Evolutionary conservation across 2,329 filamentous ascomycete species (phyloP).

Genomic region (Penicillium hesseltinei): DNA sequence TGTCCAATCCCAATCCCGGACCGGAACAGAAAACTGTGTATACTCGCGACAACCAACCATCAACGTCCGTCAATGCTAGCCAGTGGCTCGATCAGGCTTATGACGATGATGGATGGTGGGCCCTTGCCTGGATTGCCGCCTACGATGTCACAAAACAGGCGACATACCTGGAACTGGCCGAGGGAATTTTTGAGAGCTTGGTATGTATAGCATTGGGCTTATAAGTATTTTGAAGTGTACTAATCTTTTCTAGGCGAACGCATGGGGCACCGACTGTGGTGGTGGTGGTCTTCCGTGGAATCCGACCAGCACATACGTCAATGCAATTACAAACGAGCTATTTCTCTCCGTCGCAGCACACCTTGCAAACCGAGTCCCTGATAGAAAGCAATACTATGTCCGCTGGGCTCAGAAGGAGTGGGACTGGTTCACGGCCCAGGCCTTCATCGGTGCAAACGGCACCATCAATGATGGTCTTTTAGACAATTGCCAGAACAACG

Average conservation of each 20-base stretch:
- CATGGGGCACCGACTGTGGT: conserved; percentile 45
- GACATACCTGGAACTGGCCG: conserved; percentile 48
- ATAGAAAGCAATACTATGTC: conserved; percentile 40
- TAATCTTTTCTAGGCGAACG: conserved; percentile 27
- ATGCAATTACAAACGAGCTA: conserved; percentile 58
- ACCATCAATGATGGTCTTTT: conserved; percentile 57
- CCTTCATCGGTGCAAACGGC: conserved; percentile 48
- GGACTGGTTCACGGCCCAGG: conserved; percentile 51
- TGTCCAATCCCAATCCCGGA: conserved; percentile 20
- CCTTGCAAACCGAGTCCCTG: conserved; percentile 51
- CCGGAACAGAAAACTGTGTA: conserved; percentile 13
- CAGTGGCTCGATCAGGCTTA: conserved; percentile 39
- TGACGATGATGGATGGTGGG: conserved; percentile 57
- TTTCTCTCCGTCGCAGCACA: conserved; percentile 56
- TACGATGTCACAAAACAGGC: conserved; percentile 51
- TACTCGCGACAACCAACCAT: conserved; percentile 7
- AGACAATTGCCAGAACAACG: conserved; percentile 52
- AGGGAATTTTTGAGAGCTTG: conserved; percentile 51
- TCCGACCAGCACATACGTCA: conserved; percentile 46
- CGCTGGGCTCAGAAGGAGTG: conserved; percentile 50
- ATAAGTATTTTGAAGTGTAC: neutral
- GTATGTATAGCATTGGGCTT: conserved; percentile 14
- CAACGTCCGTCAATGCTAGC: conserved; percentile 21
- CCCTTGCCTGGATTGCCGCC: conserved; percentile 54
- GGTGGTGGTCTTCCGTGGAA: conserved; percentile 52